phyloP scores from a whole-genome alignment of 2,329 filamentous ascomycete genomes.

The Cladosporium sp. region DNA sequence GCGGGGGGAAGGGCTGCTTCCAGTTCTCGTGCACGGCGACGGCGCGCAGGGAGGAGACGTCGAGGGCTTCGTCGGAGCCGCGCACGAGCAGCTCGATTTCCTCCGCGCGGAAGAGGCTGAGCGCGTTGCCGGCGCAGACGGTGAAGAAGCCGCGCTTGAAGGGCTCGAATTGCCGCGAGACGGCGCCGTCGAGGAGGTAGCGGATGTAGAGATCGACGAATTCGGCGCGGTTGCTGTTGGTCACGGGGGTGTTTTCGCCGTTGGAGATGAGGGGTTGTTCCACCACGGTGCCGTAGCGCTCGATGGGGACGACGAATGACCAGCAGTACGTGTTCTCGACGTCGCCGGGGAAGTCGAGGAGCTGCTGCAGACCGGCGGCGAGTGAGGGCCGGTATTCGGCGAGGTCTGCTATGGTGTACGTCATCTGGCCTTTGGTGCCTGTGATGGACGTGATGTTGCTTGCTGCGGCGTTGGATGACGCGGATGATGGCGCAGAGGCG shows the following conservation, averaged over 20 bases:
- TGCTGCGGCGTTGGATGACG: conserved; percentile 52
- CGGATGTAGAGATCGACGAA: conserved; percentile 83
- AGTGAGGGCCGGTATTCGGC: conserved; percentile 75
- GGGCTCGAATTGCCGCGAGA: conserved; percentile 81
- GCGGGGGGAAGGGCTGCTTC: conserved; percentile 41
- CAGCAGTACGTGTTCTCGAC: conserved; percentile 76
- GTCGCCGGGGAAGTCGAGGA: conserved; percentile 80
- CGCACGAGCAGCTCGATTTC: conserved; percentile 86
- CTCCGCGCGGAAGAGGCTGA: conserved; percentile 82
- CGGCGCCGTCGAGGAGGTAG: conserved; percentile 72
- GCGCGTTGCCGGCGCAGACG: conserved; percentile 81
- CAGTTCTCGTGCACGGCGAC: conserved; percentile 83
- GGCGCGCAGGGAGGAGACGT: conserved; percentile 69
- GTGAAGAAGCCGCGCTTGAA: conserved; percentile 94
- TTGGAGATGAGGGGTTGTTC: conserved; percentile 68
- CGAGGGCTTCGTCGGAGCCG: conserved; percentile 78
- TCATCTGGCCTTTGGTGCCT: conserved; percentile 48
- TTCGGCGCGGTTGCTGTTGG: conserved; percentile 76
- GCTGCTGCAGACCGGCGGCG: conserved; percentile 68
- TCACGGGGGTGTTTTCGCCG: conserved; percentile 72
- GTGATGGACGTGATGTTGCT: conserved; percentile 38
- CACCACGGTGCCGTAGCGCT: conserved; percentile 67
- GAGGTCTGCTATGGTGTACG: conserved; percentile 74
- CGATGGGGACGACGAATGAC: conserved; percentile 73
- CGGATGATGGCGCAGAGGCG: conserved; percentile 64